phyloP scores from a whole-genome alignment of 352 stramenopile genomes.

The Globisporangium polare region DNA sequence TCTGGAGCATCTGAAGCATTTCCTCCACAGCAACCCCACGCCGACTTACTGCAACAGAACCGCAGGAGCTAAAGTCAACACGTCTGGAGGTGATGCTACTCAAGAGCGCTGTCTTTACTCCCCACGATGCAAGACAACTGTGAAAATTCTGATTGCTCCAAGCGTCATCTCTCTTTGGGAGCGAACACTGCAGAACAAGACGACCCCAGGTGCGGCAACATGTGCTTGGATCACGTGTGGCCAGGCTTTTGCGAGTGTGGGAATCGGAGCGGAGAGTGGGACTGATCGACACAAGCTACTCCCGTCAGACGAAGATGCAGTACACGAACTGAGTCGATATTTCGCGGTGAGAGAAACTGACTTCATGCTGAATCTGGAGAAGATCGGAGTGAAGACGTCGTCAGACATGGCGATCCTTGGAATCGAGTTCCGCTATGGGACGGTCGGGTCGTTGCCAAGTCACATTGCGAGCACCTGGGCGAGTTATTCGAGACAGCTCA shows the following conservation, averaged over 20 bases:
- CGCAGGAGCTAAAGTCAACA: neutral
- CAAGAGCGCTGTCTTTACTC: conserved; percentile 8
- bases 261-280: conserved; percentile 28
- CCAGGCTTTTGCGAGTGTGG: conserved; percentile 58
- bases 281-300: conserved; percentile 18
- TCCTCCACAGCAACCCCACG: conserved; percentile 13
- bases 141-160: conserved; percentile 67
- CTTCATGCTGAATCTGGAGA: conserved; percentile 66
- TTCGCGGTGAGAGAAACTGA: conserved; percentile 30
- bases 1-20: conserved; percentile 28
- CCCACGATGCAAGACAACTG: conserved; percentile 19
- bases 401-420: conserved; percentile 28
- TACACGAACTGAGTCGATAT: conserved; percentile 48
- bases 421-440: conserved; percentile 39
- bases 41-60: neutral
- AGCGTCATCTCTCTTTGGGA: conserved; percentile 64
- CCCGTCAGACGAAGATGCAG: conserved; percentile 7
- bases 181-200: conserved; percentile 10
- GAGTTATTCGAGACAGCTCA: conserved; percentile 40
- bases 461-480: conserved; percentile 49
- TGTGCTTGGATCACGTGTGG: conserved; percentile 51
- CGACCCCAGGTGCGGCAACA: conserved; percentile 10
- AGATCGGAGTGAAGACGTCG: conserved; percentile 48
- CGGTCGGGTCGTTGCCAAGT: conserved; percentile 27
- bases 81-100: neutral